Evolutionary conservation across 768 basidiomycete species (phyloP), one percentile per base, ranked within the genome.

Genomic region (Pulveroboletus sp.): DNA sequence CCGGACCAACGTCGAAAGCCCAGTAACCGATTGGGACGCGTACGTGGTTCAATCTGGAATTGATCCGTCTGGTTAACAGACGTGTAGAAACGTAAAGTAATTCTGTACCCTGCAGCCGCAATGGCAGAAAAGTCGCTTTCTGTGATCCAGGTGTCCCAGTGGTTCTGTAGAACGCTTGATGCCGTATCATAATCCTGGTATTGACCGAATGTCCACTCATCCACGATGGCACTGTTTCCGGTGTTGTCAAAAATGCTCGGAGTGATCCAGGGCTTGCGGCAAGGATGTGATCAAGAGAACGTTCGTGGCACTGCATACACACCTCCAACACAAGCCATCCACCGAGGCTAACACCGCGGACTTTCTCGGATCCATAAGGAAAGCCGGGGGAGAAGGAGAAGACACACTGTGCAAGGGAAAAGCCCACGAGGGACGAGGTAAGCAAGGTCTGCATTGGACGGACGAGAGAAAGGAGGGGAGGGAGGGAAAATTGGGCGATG

Each of bases 21-120:
- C 89, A 94, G 66, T 89, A 95, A 11, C 91, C 93, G 39, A 94
- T 88, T 12, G 90, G 89, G 33, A 92, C 61, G 40, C 89, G 81
- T 49, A 92, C 85, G 65, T 90, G 88, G 61, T 90, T 92, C 46
- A 91, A 71, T 14, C 88, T 87, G 18, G 40, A 43, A 47, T 45
- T 24, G 53, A 40, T 36, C 35, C 51, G 54, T 47, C 40, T 44
- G 33, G 48, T 47, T 26, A 48, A 21, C 21, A 21, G 21, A 30
- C 28, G 40, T 6, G 24, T 2, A 3, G 6, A 6, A 30, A 46
- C 11, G 26, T 15, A 31, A 40, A 32, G 11, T 26, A 21, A 48
- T 47, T 17, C 68, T 17, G 21, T 64, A 86, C 87, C 87, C 86
- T 6, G 89, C 88, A 39, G 77, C 81, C 45, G 85, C 81, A 51